Conservation (phyloP, 202 grass and related monocot genomes). For the Digitaria exilis region DNA sequence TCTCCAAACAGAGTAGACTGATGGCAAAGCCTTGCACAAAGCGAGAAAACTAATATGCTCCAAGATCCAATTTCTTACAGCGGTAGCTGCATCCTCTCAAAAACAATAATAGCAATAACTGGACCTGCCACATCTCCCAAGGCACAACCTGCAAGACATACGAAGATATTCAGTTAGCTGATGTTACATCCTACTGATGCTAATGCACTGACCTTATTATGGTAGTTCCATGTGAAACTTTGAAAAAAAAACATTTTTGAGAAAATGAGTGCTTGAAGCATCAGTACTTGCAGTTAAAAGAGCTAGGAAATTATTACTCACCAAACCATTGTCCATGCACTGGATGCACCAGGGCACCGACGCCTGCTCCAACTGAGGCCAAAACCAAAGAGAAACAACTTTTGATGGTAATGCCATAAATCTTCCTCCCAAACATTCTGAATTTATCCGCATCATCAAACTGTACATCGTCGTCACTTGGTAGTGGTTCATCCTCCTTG, state of each 20-base stretch:
- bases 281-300: slow-evolving; percentile 9
- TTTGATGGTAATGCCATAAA: slow-evolving; percentile 76
- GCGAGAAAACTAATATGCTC: background rate
- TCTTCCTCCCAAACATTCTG: slow-evolving; percentile 70
- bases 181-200: background rate
- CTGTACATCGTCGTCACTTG: slow-evolving; percentile 43
- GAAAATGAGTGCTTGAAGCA: slow-evolving; percentile 6
- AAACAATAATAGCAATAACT: slow-evolving; percentile 61
- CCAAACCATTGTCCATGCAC: slow-evolving; percentile 89
- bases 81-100: slow-evolving; percentile 68
- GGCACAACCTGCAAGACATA: slow-evolving; percentile 67
- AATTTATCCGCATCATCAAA: slow-evolving; percentile 55
- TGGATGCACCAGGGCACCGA: slow-evolving; percentile 85
- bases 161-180: slow-evolving; percentile 24
- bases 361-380: slow-evolving; percentile 83
- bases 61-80: slow-evolving; percentile 23
- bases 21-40: background rate
- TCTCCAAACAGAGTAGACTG: slow-evolving; percentile 1
- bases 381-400: slow-evolving; percentile 88
- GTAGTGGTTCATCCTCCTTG: slow-evolving; percentile 44
- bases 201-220: background rate
- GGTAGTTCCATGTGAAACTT: background rate
- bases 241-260: background rate
- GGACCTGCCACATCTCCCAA: slow-evolving; percentile 93
- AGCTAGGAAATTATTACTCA: slow-evolving; percentile 46